These are phyloP conservation scores for Acmispon strigosus DNA, from an alignment of 306 rosid genomes.

Conservation along the genomic window DNA sequence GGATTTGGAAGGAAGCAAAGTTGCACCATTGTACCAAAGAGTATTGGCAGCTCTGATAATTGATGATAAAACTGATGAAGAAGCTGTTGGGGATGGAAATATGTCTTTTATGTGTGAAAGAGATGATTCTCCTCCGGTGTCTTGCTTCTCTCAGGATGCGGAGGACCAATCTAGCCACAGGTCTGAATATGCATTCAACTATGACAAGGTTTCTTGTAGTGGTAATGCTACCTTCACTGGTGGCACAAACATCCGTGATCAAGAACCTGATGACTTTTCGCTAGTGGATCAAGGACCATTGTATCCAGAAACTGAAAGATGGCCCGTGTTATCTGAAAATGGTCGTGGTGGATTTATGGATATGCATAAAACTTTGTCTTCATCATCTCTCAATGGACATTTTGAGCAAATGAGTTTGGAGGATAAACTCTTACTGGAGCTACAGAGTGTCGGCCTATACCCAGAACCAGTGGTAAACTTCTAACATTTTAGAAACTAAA, in stretches of 20 bases:
- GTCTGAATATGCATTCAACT: constrained; percentile 21
- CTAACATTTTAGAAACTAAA: constrained; percentile 14
- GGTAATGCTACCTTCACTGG: constrained; percentile 32
- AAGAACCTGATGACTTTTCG: constrained; percentile 17
- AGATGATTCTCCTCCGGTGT: constrained; percentile 30
- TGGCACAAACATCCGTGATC: constrained; percentile 27
- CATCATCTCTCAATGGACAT: constrained; percentile 26
- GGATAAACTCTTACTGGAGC: constrained; percentile 69
- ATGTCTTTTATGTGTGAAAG: constrained; percentile 28
- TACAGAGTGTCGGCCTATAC: constrained; percentile 62
- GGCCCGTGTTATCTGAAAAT: constrained; percentile 36
- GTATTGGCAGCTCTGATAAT: constrained; percentile 70
- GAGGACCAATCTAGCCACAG: constrained; percentile 27
- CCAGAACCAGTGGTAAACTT: constrained; percentile 71
- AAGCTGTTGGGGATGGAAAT: constrained; percentile 33
- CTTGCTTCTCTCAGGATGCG: constrained; percentile 25
- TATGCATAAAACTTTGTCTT: constrained; percentile 22
- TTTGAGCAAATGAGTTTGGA: constrained; percentile 55
- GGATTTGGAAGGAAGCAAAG: constrained; percentile 35
- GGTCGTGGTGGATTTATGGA: constrained; percentile 34
- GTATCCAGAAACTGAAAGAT: constrained; percentile 26
- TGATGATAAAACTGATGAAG: constrained; percentile 60
- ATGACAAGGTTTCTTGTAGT: constrained; percentile 44
- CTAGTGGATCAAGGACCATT: constrained; percentile 28
- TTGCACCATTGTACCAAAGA: constrained; percentile 64